These are phyloP conservation scores for Tolypocladium inflatum DNA, from an alignment of 2,329 filamentous ascomycete genomes.

Conservation along the genomic window DNA sequence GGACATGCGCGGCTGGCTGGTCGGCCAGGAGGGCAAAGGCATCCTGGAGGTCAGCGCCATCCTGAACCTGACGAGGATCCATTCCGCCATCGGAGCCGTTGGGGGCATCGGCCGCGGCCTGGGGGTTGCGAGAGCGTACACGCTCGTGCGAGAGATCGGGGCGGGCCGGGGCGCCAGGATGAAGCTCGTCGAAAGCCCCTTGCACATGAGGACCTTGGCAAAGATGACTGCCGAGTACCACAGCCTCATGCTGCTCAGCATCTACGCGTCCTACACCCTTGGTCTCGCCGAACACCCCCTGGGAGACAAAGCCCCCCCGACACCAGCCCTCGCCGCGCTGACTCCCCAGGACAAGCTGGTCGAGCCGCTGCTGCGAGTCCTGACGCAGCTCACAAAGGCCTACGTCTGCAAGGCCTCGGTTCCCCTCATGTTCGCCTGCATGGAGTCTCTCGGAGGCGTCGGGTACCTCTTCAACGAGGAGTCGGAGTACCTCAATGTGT, in stretches of 20 bases:
- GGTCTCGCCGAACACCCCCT: conserved; percentile 41
- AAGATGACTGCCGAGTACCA: conserved; percentile 45
- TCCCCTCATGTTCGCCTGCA: conserved; percentile 42
- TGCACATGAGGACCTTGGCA: conserved; percentile 51
- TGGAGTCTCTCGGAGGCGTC: conserved; percentile 57
- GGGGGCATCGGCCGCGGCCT: conserved; percentile 47
- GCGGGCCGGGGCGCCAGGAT: conserved; percentile 31
- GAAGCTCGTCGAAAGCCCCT: conserved; percentile 38
- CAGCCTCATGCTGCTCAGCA: conserved; percentile 44
- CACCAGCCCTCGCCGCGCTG: conserved; percentile 16
- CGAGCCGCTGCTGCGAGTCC: conserved; percentile 39
- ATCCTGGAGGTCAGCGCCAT: conserved; percentile 59
- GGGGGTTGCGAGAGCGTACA: conserved; percentile 47
- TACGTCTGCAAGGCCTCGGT: conserved; percentile 42
- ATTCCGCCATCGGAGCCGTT: conserved; percentile 43
- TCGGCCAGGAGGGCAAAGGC: conserved; percentile 58
- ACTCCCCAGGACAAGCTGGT: conserved; percentile 23
- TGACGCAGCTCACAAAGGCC: conserved; percentile 53
- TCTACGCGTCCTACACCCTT: conserved; percentile 43
- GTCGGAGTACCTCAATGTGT: conserved; percentile 55
- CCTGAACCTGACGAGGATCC: conserved; percentile 55
- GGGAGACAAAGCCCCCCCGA: neutral
- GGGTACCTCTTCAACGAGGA: conserved; percentile 57
- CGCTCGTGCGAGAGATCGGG: conserved; percentile 44
- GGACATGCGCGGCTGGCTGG: conserved; percentile 53